Evolutionary conservation across 1,284 basidiomycete genomes (phyloP).

Genomic region (Polyporus tsugae): DNA sequence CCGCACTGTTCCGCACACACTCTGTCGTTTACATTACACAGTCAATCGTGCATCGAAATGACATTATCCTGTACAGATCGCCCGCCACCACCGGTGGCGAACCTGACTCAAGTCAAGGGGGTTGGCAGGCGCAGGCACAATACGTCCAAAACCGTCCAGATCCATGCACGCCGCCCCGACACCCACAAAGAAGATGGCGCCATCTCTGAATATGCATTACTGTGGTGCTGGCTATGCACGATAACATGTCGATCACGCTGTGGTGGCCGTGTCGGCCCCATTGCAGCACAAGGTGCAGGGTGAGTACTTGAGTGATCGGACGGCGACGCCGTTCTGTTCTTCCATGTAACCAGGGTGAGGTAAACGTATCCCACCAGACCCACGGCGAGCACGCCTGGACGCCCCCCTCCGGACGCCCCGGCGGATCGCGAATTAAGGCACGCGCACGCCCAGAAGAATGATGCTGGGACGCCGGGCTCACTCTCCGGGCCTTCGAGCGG

Average conservation of each 20-base stretch:
- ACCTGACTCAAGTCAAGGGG: constrained; percentile 3
- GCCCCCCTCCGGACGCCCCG: not conserved
- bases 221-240: constrained; percentile 10
- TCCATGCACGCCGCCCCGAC: not conserved
- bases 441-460: constrained; percentile 25
- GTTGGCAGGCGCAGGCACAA: not conserved
- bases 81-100: not conserved
- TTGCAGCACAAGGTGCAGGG: constrained; percentile 28
- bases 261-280: constrained; percentile 20
- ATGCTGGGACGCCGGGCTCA: constrained; percentile 23
- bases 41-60: constrained; percentile 34
- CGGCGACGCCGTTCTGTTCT: constrained; percentile 30
- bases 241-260: constrained; percentile 24
- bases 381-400: constrained; percentile 10
- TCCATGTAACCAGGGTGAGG: constrained; percentile 39
- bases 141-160: not conserved
- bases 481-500: constrained; percentile 16
- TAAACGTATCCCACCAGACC: constrained; percentile 21
- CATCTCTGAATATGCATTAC: not conserved
- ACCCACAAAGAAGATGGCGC: not conserved
- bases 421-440: constrained; percentile 23
- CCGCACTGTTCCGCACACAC: constrained; percentile 35
- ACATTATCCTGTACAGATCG: constrained; percentile 32
- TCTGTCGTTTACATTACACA: constrained; percentile 41
- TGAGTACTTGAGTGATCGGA: constrained; percentile 31